Conservation (phyloP, 495 filamentous ascomycete genomes). For the Lophiostoma macrostomum region DNA sequence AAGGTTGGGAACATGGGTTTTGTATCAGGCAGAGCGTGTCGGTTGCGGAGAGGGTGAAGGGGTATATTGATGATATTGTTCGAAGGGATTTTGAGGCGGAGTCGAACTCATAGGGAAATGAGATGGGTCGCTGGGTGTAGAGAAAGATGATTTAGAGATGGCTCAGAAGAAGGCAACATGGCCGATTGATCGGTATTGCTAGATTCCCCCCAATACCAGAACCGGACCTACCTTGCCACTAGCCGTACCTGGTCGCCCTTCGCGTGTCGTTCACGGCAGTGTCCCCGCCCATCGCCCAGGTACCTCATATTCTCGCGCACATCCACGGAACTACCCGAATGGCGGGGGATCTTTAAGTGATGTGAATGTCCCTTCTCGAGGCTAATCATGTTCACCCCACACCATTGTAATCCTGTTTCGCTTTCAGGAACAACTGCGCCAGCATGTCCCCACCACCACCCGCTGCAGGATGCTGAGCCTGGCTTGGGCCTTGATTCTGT, state of each 20-base stretch:
- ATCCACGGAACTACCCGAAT: too few species aligned
- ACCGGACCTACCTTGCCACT: too few species aligned
- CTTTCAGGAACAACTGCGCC: constrained; percentile 27
- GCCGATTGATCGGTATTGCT: background rate
- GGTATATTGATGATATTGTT: constrained; percentile 59
- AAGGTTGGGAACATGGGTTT: constrained; percentile 75
- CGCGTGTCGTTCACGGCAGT: too few species aligned
- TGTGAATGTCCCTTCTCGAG: background rate
- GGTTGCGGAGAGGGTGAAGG: constrained; percentile 56
- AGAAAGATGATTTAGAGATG: too few species aligned
- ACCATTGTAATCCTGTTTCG: constrained; percentile 27
- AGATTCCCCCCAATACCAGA: background rate
- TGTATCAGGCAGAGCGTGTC: constrained; percentile 54
- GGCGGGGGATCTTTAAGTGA: background rate
- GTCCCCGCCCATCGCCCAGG: too few species aligned
- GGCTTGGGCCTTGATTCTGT: constrained; percentile 39
- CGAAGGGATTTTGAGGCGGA: background rate
- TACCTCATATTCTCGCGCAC: too few species aligned
- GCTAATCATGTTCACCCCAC: constrained; percentile 12
- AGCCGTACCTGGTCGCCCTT: too few species aligned
- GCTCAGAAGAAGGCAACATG: too few species aligned
- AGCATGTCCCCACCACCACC: constrained; percentile 1
- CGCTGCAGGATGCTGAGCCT: background rate
- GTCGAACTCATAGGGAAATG: too few species aligned
- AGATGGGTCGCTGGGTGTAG: too few species aligned